Evolutionary conservation across 2,329 filamentous ascomycete species (phyloP), one percentile per base, ranked within the genome.

Genomic region (Alternaria triticina): DNA sequence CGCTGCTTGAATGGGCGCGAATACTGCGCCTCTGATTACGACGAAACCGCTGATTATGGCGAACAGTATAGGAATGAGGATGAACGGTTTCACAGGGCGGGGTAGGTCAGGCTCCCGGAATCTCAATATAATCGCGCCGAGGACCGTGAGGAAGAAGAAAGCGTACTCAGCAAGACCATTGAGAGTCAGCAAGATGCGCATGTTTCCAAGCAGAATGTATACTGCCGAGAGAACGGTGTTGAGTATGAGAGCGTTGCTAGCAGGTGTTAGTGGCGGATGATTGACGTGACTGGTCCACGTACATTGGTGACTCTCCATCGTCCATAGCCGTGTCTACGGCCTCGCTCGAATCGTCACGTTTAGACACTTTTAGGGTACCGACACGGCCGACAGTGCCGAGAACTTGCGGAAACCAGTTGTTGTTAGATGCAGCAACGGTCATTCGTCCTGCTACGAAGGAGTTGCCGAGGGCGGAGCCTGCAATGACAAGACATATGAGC

Each of bases 141-240:
- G 71, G 0, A 90, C 87, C 0, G 88, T 87, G 11, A 90, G 79
- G 74, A 90, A 89, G 81, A 90, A 90, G 77, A 90, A 90, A 0
- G 87, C 85, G 67, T 88, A 90, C 51, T 79, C 77, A 1, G 74
- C 76, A 8, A 80, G 70, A 1, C 77, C 77, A 27, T 80, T 80
- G 40, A 80, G 86, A 0, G 88, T 90, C 10, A 90, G 76, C 0
- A 90, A 82, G 1, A 87, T 86, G 17, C 88, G 85, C 82, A 90
- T 90, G 73, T 85, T 87, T 7, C 88, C 88, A 0, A 89, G 78
- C 0, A 89, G 76, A 45, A 90, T 88, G 73, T 90, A 90, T 1
- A 89, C 64, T 0, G 86, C 76, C 0, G 86, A 85, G n/a, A 80
- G 60, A 2, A 76, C 33, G 0, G 72, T 75, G 62, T 73, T 77